A percentile compares a stretch with the other conserved stretches of the same genome.
Evolutionary conservation across 768 basidiomycete species (phyloP).

Genomic region (Leccinum subgranulosum): DNA sequence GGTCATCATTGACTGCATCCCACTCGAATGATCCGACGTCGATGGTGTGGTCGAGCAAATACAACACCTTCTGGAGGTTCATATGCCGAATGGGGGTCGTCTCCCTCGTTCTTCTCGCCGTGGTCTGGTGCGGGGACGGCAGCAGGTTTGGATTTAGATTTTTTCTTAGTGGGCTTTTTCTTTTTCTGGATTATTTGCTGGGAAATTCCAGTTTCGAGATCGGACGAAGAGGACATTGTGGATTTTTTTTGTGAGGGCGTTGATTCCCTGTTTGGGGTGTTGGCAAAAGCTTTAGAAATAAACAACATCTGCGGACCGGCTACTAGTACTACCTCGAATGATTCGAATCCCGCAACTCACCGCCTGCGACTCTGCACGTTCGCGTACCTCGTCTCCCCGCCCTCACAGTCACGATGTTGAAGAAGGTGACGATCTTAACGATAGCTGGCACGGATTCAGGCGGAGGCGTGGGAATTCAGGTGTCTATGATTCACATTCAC

Average conservation of each 20-base stretch:
- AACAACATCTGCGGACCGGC: too few relatives aligned
- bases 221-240: constrained; percentile 23
- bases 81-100: constrained; percentile 56
- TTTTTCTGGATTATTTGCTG: constrained; percentile 7
- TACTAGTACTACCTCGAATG: too few relatives aligned
- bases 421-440: too few relatives aligned
- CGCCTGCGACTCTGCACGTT: too few relatives aligned
- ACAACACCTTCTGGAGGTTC: constrained; percentile 55
- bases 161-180: constrained; percentile 9
- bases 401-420: too few relatives aligned
- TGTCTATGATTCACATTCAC: too few relatives aligned
- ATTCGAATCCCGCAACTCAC: too few relatives aligned
- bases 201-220: constrained; percentile 8
- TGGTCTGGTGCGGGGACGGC: constrained; percentile 17
- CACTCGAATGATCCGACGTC: constrained; percentile 61
- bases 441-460: too few relatives aligned
- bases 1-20: constrained; percentile 54
- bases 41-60: constrained; percentile 41
- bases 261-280: constrained; percentile 17
- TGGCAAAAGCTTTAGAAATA: constrained; percentile 27
- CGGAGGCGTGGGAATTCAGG: too few relatives aligned
- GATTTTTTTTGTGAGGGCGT: not conserved
- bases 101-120: constrained; percentile 51
- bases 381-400: too few relatives aligned
- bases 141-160: constrained; percentile 3